phyloP scores from a whole-genome alignment of 139 green algal genomes.

The Micractinium conductrix region DNA sequence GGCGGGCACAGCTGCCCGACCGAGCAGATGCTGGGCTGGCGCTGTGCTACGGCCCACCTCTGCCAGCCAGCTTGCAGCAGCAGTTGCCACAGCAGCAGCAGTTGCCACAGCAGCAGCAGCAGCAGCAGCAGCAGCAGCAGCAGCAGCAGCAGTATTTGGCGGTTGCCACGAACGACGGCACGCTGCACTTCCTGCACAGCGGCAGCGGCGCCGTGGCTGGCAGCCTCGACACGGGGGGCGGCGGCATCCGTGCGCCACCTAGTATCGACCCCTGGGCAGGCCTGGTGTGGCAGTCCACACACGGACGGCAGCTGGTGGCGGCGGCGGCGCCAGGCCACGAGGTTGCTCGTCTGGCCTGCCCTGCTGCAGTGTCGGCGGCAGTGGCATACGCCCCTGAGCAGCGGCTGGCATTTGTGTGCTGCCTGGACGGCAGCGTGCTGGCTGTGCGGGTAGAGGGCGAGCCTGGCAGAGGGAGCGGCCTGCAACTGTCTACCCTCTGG shows the following conservation, averaged over 20 bases:
- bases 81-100: neutral
- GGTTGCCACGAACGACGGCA: constrained; percentile 31
- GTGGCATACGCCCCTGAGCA: constrained; percentile 23
- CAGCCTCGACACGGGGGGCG: constrained; percentile 12
- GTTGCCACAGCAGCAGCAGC: neutral
- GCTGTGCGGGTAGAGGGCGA: neutral
- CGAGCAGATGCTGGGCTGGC: constrained; percentile 48
- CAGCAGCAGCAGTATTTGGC: constrained; percentile 19
- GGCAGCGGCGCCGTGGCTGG: constrained; percentile 7
- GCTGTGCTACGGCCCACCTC: neutral
- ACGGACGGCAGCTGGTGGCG: constrained; percentile 40
- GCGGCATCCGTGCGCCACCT: constrained; percentile 33
- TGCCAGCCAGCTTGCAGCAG: neutral
- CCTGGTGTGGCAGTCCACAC: constrained; percentile 41
- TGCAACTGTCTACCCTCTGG: neutral
- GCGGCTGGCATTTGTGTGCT: constrained; percentile 30
- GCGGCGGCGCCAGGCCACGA: constrained; percentile 2
- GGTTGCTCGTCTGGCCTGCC: neutral
- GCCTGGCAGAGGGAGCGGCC: neutral
- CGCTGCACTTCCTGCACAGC: constrained; percentile 37
- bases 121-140: neutral
- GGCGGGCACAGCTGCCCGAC: constrained; percentile 28
- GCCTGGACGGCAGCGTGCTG: constrained; percentile 36
- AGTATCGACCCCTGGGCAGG: constrained; percentile 47
- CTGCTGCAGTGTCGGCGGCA: constrained; percentile 40